Evolutionary conservation across 257 asterid species (phyloP), one percentile per base, ranked within the genome.

Genomic region (Rubia yunnanensis): DNA sequence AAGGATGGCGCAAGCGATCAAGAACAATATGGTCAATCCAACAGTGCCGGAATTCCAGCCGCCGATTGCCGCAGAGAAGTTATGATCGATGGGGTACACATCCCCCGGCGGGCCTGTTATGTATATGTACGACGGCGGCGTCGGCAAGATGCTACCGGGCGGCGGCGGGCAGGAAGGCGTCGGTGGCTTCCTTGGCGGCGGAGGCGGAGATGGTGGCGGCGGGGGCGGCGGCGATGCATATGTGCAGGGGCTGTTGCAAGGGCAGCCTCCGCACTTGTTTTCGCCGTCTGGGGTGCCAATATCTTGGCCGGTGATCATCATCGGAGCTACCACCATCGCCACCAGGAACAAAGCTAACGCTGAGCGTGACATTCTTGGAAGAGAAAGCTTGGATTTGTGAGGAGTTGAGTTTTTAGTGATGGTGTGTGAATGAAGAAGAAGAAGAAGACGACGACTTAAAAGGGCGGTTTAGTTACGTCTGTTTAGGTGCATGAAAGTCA

Each of bases 201-300:
- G 76, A 0, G 84, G 77, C 4, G 84, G 71, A 0, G 84, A 70
- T 0, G 77, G 69, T 0, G 67, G 36, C 0, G 76, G 55, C 0
- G 74, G 72, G 0, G 88, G 80, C 1, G 88, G 83, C 0, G 84
- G 78, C 0, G 88, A 79, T 1, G 82, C 73, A 0, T 80, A 72
- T 0, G 75, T 60, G 57, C 96, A 88, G 6, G 96, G 88, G 48
- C 39, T 81, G 74, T 82, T 75, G 76, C 96, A 88, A 49, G 96
- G 95, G 79, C 95, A 88, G 13, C 79, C 73, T 3, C 88, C 92
- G 36, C 96, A 88, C 80, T 86, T 88, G 81, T 77, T 84, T 10
- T 74, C 86, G 13, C 70, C 52, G 50, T 67, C 79, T 17, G 88
- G 80, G 39, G 83, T 72, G 64, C 79, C 69, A 24, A 78, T 61